Evolutionary conservation across 2,329 filamentous ascomycete genomes (phyloP), one percentile per base, ranked within the genome.

Genomic region (Botrytis cinerea): DNA sequence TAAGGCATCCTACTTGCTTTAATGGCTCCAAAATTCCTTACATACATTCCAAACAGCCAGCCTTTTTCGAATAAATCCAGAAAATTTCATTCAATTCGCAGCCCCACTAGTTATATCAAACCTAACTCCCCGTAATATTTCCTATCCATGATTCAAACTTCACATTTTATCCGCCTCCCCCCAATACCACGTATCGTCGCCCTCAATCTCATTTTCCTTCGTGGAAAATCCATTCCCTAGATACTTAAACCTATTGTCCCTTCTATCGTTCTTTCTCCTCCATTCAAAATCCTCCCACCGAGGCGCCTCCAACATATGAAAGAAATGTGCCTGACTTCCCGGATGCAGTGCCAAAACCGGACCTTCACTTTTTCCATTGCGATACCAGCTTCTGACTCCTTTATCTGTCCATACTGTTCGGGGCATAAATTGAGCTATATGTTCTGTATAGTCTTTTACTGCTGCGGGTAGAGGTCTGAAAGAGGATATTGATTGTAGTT

Each of bases 391-490:
- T 25, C 74, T 28, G 12, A 74, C 75, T 2, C 62, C 62, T 1
- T 40, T 12, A 20, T 61, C 63, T 4, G 73, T 5, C 77, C 77
- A 78, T 3, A 73, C 75, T 1, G 77, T 77, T 35, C 76, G 70
- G 4, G 82, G 78, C 77, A 81, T 78, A 45, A 80, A 80, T 4
- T 73, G 64, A 18, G 77, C 70, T 6, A 78, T 77, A 64, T 81
- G 80, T 46, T 80, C 77, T n/a, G 73, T 76, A 70, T 81, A 83
- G 57, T 82, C 81, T 10, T 75, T 66, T 3, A 81, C 76, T 1
- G 80, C 82, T 25, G 82, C 81, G 1, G 61, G 18, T 10, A 69
- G 84, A 2, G 86, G 83, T 40, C 82, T 81, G 72, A 87, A 81
- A 25, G 82, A 80, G 12, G 81, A 80, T 72, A 85, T 80, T 75